Percentiles rank a stretch among this genome's conserved stretches.
These are phyloP conservation scores for Pyrenochaeta sp. DNA, from an alignment of 2,329 filamentous ascomycete species.

Conservation along the genomic window DNA sequence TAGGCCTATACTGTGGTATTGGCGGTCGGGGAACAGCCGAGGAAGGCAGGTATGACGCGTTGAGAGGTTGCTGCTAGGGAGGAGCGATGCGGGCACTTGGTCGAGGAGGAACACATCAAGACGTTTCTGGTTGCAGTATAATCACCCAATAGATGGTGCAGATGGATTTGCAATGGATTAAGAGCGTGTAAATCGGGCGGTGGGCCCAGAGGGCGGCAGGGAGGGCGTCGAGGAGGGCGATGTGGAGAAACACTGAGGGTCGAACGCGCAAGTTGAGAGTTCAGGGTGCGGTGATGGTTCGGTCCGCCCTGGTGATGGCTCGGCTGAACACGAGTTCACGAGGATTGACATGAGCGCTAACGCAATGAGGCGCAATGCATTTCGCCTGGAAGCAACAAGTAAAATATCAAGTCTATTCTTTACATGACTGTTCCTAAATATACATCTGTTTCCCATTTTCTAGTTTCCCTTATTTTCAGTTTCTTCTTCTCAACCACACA, in stretches of 20 bases:
- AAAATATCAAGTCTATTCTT: no score
- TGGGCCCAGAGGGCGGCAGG: no score
- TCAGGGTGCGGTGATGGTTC: constrained; percentile 5
- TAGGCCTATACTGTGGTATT: constrained; percentile 3
- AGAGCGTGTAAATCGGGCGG: no score
- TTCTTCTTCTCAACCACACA: no score
- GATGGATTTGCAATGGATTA: constrained; percentile 8
- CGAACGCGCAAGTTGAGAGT: not conserved
- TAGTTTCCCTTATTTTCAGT: no score
- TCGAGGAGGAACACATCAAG: constrained; percentile 7
- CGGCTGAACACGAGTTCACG: constrained; percentile 8
- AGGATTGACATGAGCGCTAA: no score
- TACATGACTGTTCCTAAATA: no score
- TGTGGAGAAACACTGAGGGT: constrained; percentile 2
- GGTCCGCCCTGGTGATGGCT: constrained; percentile 4
- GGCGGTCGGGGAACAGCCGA: not conserved
- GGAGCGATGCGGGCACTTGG: constrained; percentile 12
- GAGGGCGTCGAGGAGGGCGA: constrained; percentile 8
- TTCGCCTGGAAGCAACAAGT: no score
- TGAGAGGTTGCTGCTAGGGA: constrained; percentile 8
- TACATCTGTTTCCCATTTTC: no score
- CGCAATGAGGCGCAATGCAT: no score
- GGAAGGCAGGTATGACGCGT: constrained; percentile 20
- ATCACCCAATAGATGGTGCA: no score
- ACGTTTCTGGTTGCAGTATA: no score